Conservation (phyloP, 106 monocot genomes). For the Agapanthus africanus region DNA sequence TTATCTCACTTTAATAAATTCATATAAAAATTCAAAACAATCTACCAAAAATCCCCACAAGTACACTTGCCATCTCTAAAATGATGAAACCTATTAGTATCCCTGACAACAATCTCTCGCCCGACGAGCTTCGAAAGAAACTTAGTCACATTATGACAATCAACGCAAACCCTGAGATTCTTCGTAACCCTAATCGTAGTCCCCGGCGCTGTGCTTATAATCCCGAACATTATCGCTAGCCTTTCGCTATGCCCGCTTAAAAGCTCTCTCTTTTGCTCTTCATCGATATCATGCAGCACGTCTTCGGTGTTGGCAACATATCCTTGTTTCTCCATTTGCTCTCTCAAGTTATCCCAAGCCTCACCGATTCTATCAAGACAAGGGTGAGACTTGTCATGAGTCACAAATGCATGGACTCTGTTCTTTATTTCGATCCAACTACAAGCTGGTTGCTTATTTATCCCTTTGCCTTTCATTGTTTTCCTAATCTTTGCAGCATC, state of each 20-base stretch:
- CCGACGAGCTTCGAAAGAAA: slow-evolving; percentile 62
- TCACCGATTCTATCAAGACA: slow-evolving; percentile 32
- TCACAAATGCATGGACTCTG: slow-evolving; percentile 50
- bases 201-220: slow-evolving; percentile 61
- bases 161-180: slow-evolving; percentile 75
- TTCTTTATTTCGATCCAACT: slow-evolving; percentile 76
- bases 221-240: slow-evolving; percentile 76
- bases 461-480: slow-evolving; percentile 47
- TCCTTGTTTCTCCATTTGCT: slow-evolving; percentile 62
- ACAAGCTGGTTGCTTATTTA: slow-evolving; percentile 66
- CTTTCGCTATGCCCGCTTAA: slow-evolving; percentile 78
- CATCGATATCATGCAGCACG: slow-evolving; percentile 71
- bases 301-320: slow-evolving; percentile 63
- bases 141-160: slow-evolving; percentile 72
- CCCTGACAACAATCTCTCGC: slow-evolving; percentile 85
- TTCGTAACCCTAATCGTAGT: slow-evolving; percentile 68
- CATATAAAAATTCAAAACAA: too few relatives aligned
- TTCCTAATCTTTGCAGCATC: slow-evolving; percentile 49
- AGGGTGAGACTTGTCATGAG: slow-evolving; percentile 70
- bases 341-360: slow-evolving; percentile 37
- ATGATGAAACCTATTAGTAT: slow-evolving; percentile 69
- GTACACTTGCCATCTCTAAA: slow-evolving; percentile 38
- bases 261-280: slow-evolving; percentile 62
- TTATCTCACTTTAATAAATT: too few relatives aligned
- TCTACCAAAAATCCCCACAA: slow-evolving; percentile 45